Evolutionary conservation across 129 eudicot genomes (phyloP), one percentile per base, ranked within the genome.

Genomic region (Saussurea involucrata): DNA sequence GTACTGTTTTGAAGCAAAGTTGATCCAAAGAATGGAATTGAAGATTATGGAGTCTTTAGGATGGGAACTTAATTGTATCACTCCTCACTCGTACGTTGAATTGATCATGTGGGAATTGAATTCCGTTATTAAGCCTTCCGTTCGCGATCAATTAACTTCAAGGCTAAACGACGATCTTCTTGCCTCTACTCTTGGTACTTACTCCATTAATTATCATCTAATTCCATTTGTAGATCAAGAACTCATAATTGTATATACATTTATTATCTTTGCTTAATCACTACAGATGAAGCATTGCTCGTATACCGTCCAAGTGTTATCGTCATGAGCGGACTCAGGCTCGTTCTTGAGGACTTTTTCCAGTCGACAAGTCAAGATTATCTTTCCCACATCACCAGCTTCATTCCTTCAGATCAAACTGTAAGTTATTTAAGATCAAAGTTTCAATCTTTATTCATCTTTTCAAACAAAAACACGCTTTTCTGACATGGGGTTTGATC

Each of bases 1-100:
- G 33, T 40, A 85, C 44, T 67, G 40, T 6, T 92, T 87, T 61
- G 83, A 83, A 20, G 70, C 87, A 74, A 73, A 75, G 46, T 22
- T 83, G 74, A 80, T 87, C 49, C 85, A 85, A 68, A 80, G 79
- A 75, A 87, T 92, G 97, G 97, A 92, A 79, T 37, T 89, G 81
- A 80, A 74, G 15, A 36, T 92, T 2, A 8, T 92, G 77, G 75
- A 82, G 66, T 71, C 80, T 5, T 42, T 92, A 66, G 77, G 81
- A 8, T 92, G 97, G 97, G 84, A 83, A 36, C 78, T 92, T 49
- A 75, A 77, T 32, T 78, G 85, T 6, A 63, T 57, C 66, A 92
- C 95, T 22, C 73, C 95, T 12, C 81, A 70, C 31, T 83, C 95
- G 20, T 92, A 83, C 37, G 65, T 77, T 1, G 90, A 88, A 22